Evolutionary conservation across 208 protist genomes (phyloP).

Genomic region (Trypanosoma mega): DNA sequence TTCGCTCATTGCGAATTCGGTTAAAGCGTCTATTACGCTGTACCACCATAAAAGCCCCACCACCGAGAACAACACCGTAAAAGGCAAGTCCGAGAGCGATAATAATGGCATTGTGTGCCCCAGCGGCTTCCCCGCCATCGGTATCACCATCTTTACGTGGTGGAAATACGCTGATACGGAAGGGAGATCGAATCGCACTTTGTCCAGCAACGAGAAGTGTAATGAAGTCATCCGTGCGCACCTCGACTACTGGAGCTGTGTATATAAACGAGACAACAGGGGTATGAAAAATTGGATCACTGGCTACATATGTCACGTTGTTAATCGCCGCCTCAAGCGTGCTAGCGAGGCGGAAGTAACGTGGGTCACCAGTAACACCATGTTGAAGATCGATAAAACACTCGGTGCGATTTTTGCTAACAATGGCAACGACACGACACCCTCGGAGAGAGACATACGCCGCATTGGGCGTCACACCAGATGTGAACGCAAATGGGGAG

Average conservation of each 20-base stretch:
- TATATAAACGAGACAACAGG: conserved; percentile 42
- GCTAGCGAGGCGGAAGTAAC: conserved; percentile 39
- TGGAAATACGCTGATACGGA: conserved; percentile 44
- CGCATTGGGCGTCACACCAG: conserved; percentile 35
- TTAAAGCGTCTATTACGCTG: conserved; percentile 29
- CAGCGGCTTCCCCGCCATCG: conserved; percentile 3
- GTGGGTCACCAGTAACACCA: conserved; percentile 39
- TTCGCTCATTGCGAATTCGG: conserved; percentile 31
- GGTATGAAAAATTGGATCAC: conserved; percentile 30
- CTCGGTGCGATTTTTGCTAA: conserved; percentile 32
- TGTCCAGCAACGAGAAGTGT: conserved; percentile 30
- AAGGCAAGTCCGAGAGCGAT: conserved; percentile 41
- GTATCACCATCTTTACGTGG: conserved; percentile 1
- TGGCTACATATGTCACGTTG: conserved; percentile 35
- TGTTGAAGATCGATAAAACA: conserved; percentile 48
- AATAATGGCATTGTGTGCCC: conserved; percentile 22
- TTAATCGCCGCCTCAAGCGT: conserved; percentile 27
- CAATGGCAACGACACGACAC: conserved; percentile 31
- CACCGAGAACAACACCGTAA: conserved; percentile 37
- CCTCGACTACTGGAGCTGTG: conserved; percentile 30
- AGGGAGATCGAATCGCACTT: conserved; percentile 32
- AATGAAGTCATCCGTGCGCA: conserved; percentile 39
- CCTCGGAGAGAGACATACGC: conserved; percentile 40
- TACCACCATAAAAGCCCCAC: conserved; percentile 31
- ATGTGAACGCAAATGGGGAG: conserved; percentile 44